Evolutionary conservation across 352 stramenopile species (phyloP).

Genomic region (Phytophthora pistaciae): DNA sequence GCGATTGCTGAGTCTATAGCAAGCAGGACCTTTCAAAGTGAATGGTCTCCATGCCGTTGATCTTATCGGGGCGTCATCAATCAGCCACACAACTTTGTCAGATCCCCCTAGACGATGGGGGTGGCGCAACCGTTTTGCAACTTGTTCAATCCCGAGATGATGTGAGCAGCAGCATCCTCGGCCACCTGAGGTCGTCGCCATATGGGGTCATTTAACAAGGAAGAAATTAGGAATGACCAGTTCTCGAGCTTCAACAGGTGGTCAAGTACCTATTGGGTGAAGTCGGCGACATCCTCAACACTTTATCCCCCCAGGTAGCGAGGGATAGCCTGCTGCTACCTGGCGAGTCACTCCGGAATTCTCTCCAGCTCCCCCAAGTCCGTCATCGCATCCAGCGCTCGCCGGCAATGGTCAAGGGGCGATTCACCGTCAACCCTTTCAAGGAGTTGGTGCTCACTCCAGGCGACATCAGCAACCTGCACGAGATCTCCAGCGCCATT

Average conservation of each 20-base stretch:
- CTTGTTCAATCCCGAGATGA: background rate
- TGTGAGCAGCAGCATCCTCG: constrained; percentile 4
- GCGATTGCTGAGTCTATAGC: background rate
- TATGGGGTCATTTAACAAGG: constrained; percentile 32
- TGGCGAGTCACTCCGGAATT: constrained; percentile 24
- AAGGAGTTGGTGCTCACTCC: constrained; percentile 33
- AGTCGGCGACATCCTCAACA: background rate
- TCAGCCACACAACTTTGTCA: background rate
- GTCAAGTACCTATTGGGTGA: background rate
- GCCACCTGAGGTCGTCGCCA: constrained; percentile 23
- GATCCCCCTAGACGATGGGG: background rate
- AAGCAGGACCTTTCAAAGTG: too few species aligned
- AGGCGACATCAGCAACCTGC: constrained; percentile 30
- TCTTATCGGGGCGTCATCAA: background rate
- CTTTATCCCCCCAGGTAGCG: background rate
- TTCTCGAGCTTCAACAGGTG: constrained; percentile 22
- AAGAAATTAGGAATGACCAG: constrained; percentile 10
- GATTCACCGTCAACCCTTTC: constrained; percentile 53
- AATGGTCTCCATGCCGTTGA: background rate
- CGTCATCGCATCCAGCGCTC: background rate
- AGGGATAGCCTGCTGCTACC: constrained; percentile 4
- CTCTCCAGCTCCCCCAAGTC: constrained; percentile 23
- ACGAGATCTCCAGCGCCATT: constrained; percentile 37
- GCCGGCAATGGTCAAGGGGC: constrained; percentile 37
- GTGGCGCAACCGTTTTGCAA: background rate